Base-by-base conservation (phyloP, 768 basidiomycete species). In the Xerocomellus chrysenteron region DNA sequence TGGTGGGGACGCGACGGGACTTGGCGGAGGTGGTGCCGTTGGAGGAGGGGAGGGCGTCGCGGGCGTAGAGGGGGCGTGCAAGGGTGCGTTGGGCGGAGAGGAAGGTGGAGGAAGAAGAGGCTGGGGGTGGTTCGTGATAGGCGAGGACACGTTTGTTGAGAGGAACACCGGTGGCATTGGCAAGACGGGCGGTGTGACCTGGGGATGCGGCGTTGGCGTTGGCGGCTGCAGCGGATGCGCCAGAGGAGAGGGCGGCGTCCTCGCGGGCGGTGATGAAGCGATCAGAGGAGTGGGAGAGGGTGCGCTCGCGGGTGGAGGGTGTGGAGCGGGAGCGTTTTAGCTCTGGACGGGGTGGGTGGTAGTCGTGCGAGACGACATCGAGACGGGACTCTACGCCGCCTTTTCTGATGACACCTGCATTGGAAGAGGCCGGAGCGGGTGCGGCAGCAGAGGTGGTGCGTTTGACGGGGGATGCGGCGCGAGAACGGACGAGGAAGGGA, bases 51-150 rank as follows among this genome's bases (percentile, higher is more conserved):
- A 90, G 70, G 1, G 84, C 76, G 0, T 86, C 84, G 12, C 87
- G 82, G 5, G 86, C 83, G 61, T 89, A 91, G 11, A 91, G 80
- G 1, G 93, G 89, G 12, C 83, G 80, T 2, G 84, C 92, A 52
- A 82, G 86, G 67, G 88, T 87, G 48, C 90, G 87, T 63, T 90
- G 93, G 62, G 86, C 81, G 17, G 84, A 79, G 26, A 94, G 82
- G 6, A 86, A 84, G 1, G 81, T 82, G 62, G 93, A 89, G 2
- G 89, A 87, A 3, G 87, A 87, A 0, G 93, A 84, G 0, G 85
- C 69, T 2, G 93, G 89, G 0, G 94, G 94, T 16, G 84, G 84
- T 68, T 94, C 92, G 68, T 92, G 88, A 72, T 94, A 97, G 6
- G 90, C 87, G 8, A 97, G 81, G 49, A 97, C 88, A 35, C 94